Conservation (phyloP, 73 alveolate genomes). For the Tetrahymena thermophila region DNA sequence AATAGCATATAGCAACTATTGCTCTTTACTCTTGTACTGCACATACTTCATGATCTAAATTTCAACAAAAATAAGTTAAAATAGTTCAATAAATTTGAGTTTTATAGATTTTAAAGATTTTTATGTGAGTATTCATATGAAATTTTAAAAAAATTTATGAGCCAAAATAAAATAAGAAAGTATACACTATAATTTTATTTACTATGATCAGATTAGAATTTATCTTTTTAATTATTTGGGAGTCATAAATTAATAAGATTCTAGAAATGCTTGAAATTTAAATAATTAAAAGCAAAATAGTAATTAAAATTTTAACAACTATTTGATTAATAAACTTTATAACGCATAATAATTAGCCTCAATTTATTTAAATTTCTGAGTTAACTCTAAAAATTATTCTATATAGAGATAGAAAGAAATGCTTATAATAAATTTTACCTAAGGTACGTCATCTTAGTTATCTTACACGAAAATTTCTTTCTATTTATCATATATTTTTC, state of each 20-base stretch:
- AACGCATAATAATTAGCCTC: not conserved
- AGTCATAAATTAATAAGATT: not conserved
- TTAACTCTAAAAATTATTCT: not conserved
- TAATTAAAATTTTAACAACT: too few relatives aligned
- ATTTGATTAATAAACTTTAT: too few relatives aligned
- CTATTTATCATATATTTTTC: conserved; percentile 11
- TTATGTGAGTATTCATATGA: too few relatives aligned
- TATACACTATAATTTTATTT: too few relatives aligned
- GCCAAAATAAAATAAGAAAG: too few relatives aligned
- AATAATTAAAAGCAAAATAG: too few relatives aligned
- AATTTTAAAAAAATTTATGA: too few relatives aligned
- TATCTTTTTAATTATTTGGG: too few relatives aligned
- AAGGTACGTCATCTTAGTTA: conserved; percentile 24
- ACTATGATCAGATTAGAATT: not conserved
- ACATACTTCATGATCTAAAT: conserved; percentile 37
- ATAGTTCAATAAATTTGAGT: not conserved
- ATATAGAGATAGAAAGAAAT: not conserved
- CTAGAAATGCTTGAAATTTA: not conserved
- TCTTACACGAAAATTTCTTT: conserved; percentile 10
- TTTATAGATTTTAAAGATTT: not conserved
- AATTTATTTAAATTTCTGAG: too few relatives aligned
- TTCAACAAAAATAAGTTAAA: not conserved
- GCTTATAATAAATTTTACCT: not conserved
- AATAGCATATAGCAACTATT: conserved; percentile 15
- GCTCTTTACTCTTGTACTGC: conserved; percentile 17